Evolutionary conservation across 2,329 filamentous ascomycete genomes (phyloP).

Genomic region (Aureobasidium sp.): DNA sequence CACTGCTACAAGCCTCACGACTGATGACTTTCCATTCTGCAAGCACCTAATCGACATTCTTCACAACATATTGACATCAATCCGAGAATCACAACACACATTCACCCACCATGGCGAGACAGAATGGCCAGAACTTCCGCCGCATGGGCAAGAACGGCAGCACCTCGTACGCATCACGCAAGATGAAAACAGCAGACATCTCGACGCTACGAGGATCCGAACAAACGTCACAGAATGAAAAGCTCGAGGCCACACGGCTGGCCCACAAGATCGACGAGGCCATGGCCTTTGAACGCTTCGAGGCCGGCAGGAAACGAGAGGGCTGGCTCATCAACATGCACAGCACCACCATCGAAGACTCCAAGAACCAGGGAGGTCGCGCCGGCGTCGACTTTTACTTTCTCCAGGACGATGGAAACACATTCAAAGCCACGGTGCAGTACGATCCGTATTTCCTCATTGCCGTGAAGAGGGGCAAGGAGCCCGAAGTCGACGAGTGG

Average conservation of each 20-base stretch:
- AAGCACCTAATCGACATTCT: not conserved
- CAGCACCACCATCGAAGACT: slow-evolving; percentile 75
- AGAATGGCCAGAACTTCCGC: slow-evolving; percentile 15
- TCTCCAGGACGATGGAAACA: slow-evolving; percentile 76
- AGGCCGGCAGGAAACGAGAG: slow-evolving; percentile 72
- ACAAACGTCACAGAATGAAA: slow-evolving; percentile 85
- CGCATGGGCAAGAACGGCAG: slow-evolving; percentile 39
- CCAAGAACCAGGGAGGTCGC: slow-evolving; percentile 71
- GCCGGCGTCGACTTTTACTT: slow-evolving; percentile 96
- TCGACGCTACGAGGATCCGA: slow-evolving; percentile 66
- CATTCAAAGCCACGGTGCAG: slow-evolving; percentile 92
- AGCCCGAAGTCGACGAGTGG: slow-evolving; percentile 96
- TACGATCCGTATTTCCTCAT: slow-evolving; percentile 96
- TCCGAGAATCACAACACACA: not conserved
- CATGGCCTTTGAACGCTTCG: slow-evolving; percentile 89
- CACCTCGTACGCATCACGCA: slow-evolving; percentile 43
- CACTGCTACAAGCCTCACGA: not conserved
- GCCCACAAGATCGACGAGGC: slow-evolving; percentile 86
- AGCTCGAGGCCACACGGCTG: slow-evolving; percentile 73
- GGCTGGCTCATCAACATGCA: slow-evolving; percentile 97
- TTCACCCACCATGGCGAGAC: slow-evolving; percentile 8
- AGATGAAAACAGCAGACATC: slow-evolving; percentile 70
- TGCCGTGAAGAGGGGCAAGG: slow-evolving; percentile 76
- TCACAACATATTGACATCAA: not conserved
- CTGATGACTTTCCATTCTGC: not conserved